phyloP scores from a whole-genome alignment of 129 eudicot species.

The Logfia minima region DNA sequence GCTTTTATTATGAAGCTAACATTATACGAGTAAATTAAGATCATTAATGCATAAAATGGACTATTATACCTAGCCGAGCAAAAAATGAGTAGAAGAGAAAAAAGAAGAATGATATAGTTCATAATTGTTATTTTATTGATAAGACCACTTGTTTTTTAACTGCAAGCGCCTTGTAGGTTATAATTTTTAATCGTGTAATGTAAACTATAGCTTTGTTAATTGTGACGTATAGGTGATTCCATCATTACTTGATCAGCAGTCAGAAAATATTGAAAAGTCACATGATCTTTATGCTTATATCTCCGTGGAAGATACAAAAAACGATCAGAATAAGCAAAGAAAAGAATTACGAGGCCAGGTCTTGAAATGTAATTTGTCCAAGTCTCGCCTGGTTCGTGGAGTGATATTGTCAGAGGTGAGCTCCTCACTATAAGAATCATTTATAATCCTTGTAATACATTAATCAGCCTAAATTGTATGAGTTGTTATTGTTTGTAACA shows the following conservation, averaged over 20 bases:
- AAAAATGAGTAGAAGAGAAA: neutral
- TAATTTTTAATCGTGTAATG: neutral
- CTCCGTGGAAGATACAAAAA: constrained; percentile 36
- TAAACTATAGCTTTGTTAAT: constrained; percentile 5
- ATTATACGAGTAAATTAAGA: neutral
- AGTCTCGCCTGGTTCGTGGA: constrained; percentile 59
- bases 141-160: constrained; percentile 5
- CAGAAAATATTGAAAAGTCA: constrained; percentile 32
- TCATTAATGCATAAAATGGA: neutral
- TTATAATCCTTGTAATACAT: neutral
- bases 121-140: constrained; percentile 5
- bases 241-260: constrained; percentile 29
- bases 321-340: constrained; percentile 33
- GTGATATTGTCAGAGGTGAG: constrained; percentile 66
- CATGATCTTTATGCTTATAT: constrained; percentile 68
- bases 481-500: neutral
- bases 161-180: neutral
- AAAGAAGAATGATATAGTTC: neutral
- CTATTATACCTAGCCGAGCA: neutral
- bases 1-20: neutral
- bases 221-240: constrained; percentile 63
- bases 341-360: constrained; percentile 42
- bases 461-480: neutral
- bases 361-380: constrained; percentile 66
- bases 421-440: constrained; percentile 1